A percentile compares a stretch with the other conserved stretches of the same genome.
phyloP scores from a whole-genome alignment of 2,329 filamentous ascomycete species.

The Colletotrichum kahawae region DNA sequence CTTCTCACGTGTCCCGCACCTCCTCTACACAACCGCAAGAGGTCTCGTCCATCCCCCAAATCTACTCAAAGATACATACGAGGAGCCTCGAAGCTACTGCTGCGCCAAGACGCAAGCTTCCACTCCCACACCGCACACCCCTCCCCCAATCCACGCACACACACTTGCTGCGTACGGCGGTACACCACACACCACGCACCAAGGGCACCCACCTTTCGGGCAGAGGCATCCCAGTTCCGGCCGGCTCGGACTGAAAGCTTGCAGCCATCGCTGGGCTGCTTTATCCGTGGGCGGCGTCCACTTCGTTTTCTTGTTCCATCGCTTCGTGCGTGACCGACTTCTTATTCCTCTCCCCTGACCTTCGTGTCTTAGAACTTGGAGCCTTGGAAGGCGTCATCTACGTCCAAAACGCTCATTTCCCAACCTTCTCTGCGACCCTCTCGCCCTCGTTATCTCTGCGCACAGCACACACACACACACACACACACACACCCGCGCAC shows the following conservation, averaged over 20 bases:
- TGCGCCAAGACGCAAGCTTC: conserved; percentile 20
- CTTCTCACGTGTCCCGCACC: conserved; percentile 14
- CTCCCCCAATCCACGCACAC: not conserved
- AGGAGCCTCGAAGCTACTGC: conserved; percentile 17
- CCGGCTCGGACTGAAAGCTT: conserved; percentile 13
- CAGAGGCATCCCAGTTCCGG: conserved; percentile 20
- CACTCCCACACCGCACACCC: conserved; percentile 8
- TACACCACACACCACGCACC: not conserved
- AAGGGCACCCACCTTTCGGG: conserved; percentile 12
- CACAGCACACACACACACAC: not conserved
- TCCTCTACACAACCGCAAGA: not conserved
- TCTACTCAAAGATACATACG: not conserved
- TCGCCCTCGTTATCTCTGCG: not conserved
- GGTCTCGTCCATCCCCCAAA: not conserved
- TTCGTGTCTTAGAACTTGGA: conserved; percentile 8
- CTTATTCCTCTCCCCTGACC: conserved; percentile 7
- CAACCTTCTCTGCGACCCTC: not conserved
- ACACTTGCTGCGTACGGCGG: not conserved
- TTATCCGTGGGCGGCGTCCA: conserved; percentile 14
- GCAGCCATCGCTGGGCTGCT: conserved; percentile 8
- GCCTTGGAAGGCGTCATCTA: conserved; percentile 6
- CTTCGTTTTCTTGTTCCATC: not conserved
- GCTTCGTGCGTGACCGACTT: conserved; percentile 21
- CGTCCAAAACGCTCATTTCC: not conserved
- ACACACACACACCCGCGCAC: too few species aligned